Base-by-base conservation (phyloP, 2,329 filamentous ascomycete species). In the Shiraia sp. region DNA sequence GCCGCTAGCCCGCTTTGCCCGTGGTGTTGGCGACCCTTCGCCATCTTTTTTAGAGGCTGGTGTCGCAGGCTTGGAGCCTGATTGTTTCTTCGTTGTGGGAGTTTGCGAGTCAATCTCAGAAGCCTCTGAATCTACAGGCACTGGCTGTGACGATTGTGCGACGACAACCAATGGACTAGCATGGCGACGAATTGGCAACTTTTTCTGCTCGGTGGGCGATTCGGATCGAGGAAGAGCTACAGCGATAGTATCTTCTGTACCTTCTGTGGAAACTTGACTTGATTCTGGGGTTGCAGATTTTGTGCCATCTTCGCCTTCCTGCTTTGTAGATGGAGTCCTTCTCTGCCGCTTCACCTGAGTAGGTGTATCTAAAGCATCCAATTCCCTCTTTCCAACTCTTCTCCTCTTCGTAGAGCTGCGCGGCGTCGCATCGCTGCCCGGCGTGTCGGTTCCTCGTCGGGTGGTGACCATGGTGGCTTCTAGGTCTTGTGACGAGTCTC, bases 391-490 rank as follows among this genome's bases (percentile, higher is more conserved):
- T 27, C 53, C 56, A 15, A 43, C 33, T 17, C 43, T 46, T 38
- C 55, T 61, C 32, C 47, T 58, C 19, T 42, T 42, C 24, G n/a
- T n/a, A n/a, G 64, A 59, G 39, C 58, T 62, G 28, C 45, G 51
- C 35, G 55, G 60, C 24, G 62, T 65, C 8, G 49, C 56, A 8
- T 47, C 49, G 26, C 46, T 45, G 26, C 57, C 55, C 7, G 57
- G 57, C 17, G 57, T 61, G 36, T 56, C 57, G 27, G 58, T 60
- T 10, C 62, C 66, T 45, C 61, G 54, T 42, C 65, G 59, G 19
- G 64, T 68, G 5, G 62, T 65, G 36, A 69, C 66, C 66, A 69
- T 69, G 27, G 49, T 49, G 45, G 39, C 34, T 35, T 48, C 41
- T 10, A 45, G 17, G 34, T 51, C 42, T 23, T 32, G 32, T 32